phyloP scores from a whole-genome alignment of 345 rosid genomes.

The Trapa bicornis region DNA sequence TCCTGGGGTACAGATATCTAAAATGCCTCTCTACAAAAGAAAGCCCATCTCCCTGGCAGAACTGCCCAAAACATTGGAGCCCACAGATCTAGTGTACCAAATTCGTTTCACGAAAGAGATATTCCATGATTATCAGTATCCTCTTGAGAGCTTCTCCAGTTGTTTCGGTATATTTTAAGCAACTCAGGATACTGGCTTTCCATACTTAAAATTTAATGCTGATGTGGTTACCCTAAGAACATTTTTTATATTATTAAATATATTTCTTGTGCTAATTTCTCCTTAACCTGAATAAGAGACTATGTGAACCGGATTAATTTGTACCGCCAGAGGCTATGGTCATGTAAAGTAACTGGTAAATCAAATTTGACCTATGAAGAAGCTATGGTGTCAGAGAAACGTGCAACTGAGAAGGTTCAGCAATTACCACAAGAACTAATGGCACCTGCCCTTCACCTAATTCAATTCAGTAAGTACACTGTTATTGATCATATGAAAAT shows the following conservation, averaged over 20 bases:
- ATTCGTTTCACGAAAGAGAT: slow-evolving; percentile 91
- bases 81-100: slow-evolving; percentile 68
- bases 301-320: slow-evolving; percentile 70
- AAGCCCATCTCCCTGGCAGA: slow-evolving; percentile 48
- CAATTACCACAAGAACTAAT: slow-evolving; percentile 60
- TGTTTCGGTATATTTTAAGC: not conserved
- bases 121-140: slow-evolving; percentile 75
- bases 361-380: slow-evolving; percentile 79
- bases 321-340: slow-evolving; percentile 75
- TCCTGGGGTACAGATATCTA: slow-evolving; percentile 11
- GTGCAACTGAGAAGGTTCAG: slow-evolving; percentile 58
- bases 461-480: slow-evolving; percentile 65
- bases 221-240: not conserved
- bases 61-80: slow-evolving; percentile 58
- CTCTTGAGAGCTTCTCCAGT: slow-evolving; percentile 18
- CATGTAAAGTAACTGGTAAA: slow-evolving; percentile 76
- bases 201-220: not conserved
- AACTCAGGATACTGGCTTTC: not conserved
- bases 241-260: not conserved
- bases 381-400: slow-evolving; percentile 87
- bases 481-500: not conserved
- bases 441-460: slow-evolving; percentile 47
- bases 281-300: slow-evolving; percentile 39
- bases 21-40: slow-evolving; percentile 79
- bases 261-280: slow-evolving; percentile 11